Conservation (phyloP, 345 rosid genomes). For the Gossypium ekmanianum region DNA sequence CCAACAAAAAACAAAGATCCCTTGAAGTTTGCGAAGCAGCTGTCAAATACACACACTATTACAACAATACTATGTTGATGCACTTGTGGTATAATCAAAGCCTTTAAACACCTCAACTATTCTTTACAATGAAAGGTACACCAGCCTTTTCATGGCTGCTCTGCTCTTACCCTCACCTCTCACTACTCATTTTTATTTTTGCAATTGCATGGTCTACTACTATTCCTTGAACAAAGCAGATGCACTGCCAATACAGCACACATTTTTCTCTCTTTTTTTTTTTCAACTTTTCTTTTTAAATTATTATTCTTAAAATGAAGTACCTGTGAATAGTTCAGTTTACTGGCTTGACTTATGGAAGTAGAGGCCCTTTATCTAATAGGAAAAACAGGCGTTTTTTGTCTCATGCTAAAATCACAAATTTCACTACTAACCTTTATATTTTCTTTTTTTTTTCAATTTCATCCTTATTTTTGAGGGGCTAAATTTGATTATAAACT, state of each 20-base stretch:
- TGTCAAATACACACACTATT: not conserved
- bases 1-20: no score
- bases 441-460: no score
- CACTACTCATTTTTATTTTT: not conserved
- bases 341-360: not conserved
- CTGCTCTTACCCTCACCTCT: not conserved
- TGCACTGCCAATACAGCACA: not conserved
- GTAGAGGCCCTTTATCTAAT: not conserved
- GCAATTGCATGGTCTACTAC: not conserved
- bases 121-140: slow-evolving; percentile 14
- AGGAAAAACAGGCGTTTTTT: not conserved
- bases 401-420: no score
- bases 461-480: no score
- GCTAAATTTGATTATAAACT: no score
- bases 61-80: not conserved
- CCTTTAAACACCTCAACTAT: not conserved
- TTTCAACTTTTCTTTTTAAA: not conserved
- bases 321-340: not conserved
- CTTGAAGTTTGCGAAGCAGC: not conserved
- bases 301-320: not conserved
- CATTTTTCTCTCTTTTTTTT: not conserved
- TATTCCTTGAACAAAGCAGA: slow-evolving; percentile 1
- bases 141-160: slow-evolving; percentile 11
- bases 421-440: no score
- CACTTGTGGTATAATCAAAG: slow-evolving; percentile 9